Percentiles rank a stretch among this genome's conserved stretches.
phyloP scores from a whole-genome alignment of 768 basidiomycete genomes.

The Serendipita indica region DNA sequence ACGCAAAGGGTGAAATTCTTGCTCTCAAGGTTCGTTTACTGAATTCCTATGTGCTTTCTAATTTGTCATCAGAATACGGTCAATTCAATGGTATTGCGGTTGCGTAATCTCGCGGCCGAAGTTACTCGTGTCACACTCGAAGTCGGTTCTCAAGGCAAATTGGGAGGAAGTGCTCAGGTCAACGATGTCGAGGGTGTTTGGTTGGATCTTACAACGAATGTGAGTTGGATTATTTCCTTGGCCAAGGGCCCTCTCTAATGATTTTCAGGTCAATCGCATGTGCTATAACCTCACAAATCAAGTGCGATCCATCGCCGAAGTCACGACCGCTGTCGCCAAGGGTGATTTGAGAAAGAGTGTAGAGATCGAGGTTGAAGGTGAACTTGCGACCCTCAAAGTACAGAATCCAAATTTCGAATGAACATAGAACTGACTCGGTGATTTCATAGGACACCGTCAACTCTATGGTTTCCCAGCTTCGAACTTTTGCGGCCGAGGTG shows the following conservation, averaged over 20 bases:
- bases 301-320: constrained; percentile 19
- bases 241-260: not conserved
- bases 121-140: constrained; percentile 74
- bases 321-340: constrained; percentile 20
- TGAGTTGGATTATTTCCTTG: not conserved
- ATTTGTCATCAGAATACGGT: constrained; percentile 15
- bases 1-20: constrained; percentile 29
- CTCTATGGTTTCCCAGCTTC: constrained; percentile 86
- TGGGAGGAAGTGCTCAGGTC: constrained; percentile 78
- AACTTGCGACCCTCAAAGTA: constrained; percentile 66
- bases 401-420: not conserved
- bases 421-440: constrained; percentile 5
- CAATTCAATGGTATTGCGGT: constrained; percentile 21
- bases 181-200: constrained; percentile 88
- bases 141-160: constrained; percentile 77
- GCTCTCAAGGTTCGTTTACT: constrained; percentile 24
- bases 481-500: constrained; percentile 57
- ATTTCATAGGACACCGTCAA: constrained; percentile 51
- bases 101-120: constrained; percentile 59
- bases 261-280: constrained; percentile 16
- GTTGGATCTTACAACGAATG: constrained; percentile 47
- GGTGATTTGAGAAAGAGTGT: constrained; percentile 26
- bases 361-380: constrained; percentile 46
- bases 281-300: constrained; percentile 17
- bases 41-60: not conserved